A percentile compares a stretch with the other conserved stretches of the same genome.
phyloP scores from a whole-genome alignment of 768 basidiomycete species.

The Russula sp. region DNA sequence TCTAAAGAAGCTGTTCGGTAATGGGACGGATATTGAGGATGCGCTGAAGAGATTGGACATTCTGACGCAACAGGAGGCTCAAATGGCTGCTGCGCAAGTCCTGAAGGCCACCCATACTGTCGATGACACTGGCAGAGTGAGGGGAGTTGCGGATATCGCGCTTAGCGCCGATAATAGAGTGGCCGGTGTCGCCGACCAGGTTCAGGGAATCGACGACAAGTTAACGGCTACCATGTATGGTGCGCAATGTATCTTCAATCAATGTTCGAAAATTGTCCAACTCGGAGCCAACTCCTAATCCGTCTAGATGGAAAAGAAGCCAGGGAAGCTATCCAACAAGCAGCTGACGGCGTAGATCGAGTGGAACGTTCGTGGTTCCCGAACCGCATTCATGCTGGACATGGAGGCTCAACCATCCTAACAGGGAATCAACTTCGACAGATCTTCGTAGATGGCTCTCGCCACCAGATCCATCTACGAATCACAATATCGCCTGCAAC shows the following conservation, averaged over 20 bases:
- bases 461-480: slow-evolving; percentile 8
- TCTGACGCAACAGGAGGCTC: not conserved
- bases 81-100: not conserved
- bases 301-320: not conserved
- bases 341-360: not conserved
- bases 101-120: not conserved
- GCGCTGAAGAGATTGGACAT: slow-evolving; percentile 2
- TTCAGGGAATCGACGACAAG: too few species aligned
- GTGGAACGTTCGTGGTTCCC: not conserved
- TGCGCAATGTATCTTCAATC: not conserved
- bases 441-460: slow-evolving; percentile 6
- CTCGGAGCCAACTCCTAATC: too few species aligned
- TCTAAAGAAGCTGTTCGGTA: not conserved
- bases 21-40: not conserved
- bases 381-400: too few species aligned
- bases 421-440: not conserved
- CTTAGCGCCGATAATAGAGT: not conserved
- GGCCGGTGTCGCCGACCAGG: not conserved
- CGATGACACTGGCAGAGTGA: not conserved
- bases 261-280: too few species aligned
- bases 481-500: not conserved
- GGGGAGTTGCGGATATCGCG: not conserved
- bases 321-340: not conserved
- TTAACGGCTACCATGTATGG: too few species aligned
- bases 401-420: not conserved